Conservation (phyloP, 2,329 filamentous ascomycete genomes). For the Leptographium flavum region DNA sequence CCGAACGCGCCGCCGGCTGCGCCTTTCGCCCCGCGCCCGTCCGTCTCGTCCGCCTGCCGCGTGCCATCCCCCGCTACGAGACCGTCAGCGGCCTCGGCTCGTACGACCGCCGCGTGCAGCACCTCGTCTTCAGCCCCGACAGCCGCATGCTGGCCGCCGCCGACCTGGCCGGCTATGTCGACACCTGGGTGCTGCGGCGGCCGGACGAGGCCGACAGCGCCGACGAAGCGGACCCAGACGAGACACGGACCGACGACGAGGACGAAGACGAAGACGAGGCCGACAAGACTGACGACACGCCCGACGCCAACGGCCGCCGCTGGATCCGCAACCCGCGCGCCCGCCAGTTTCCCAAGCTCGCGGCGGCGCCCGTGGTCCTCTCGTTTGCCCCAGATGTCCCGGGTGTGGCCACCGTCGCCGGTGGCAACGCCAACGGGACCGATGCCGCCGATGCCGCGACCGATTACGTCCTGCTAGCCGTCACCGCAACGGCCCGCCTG, state of each 20-base stretch:
- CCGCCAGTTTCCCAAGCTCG: conserved; percentile 53
- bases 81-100: conserved; percentile 53
- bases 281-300: not conserved
- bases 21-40: conserved; percentile 26
- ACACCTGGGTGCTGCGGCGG: conserved; percentile 66
- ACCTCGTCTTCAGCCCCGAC: conserved; percentile 65
- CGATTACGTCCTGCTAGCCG: conserved; percentile 37
- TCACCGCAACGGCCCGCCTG: conserved; percentile 47
- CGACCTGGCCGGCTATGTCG: conserved; percentile 73
- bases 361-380: conserved; percentile 48
- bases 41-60: conserved; percentile 28
- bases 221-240: conserved; percentile 13
- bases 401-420: conserved; percentile 8
- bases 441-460: conserved; percentile 11
- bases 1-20: not conserved
- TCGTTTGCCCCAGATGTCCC: conserved; percentile 47
- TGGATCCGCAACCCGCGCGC: conserved; percentile 67
- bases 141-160: conserved; percentile 64
- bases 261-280: conserved; percentile 8
- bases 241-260: conserved; percentile 29
- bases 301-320: conserved; percentile 12
- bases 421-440: conserved; percentile 4
- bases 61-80: conserved; percentile 37
- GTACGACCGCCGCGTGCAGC: conserved; percentile 65
- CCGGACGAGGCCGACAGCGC: conserved; percentile 19